These are phyloP conservation scores for Diaporthe aspalathi DNA, from an alignment of 2,329 filamentous ascomycete species.

Conservation along the genomic window DNA sequence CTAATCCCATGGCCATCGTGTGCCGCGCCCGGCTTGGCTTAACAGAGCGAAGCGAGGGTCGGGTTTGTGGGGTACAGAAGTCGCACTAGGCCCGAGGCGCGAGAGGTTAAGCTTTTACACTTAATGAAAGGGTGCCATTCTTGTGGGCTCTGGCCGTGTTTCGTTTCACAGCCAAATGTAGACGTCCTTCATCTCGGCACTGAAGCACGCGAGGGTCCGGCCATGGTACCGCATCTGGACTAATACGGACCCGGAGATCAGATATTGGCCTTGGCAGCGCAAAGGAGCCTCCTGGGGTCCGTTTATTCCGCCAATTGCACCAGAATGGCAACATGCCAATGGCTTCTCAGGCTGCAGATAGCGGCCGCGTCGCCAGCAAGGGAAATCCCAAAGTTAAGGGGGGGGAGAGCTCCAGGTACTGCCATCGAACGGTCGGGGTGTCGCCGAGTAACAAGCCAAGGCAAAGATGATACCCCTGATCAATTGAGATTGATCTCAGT, in stretches of 20 bases:
- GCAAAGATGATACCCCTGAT: not conserved
- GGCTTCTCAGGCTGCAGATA: constrained; percentile 3
- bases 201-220: constrained; percentile 7
- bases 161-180: constrained; percentile 19
- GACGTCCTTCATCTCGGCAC: constrained; percentile 25
- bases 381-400: not conserved
- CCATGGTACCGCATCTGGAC: constrained; percentile 23
- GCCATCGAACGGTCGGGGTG: constrained; percentile 1
- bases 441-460: not conserved
- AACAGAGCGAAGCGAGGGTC: not conserved
- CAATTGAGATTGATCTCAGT: not conserved
- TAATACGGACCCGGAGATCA: constrained; percentile 24
- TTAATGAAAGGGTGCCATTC: constrained; percentile 18
- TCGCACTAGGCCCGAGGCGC: not conserved
- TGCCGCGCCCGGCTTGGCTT: constrained; percentile 23
- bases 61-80: constrained; percentile 1
- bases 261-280: constrained; percentile 8
- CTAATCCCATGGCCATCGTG: not conserved
- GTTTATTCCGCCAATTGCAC: constrained; percentile 31
- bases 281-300: constrained; percentile 12
- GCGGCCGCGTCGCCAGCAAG: not conserved
- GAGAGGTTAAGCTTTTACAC: constrained; percentile 7
- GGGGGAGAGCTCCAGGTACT: not conserved
- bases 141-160: constrained; percentile 15
- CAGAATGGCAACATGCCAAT: constrained; percentile 12